A percentile compares a stretch with the other conserved stretches of the same genome.
phyloP scores from a whole-genome alignment of 2,329 filamentous ascomycete genomes.

The Coniochaeta pulveracea region DNA sequence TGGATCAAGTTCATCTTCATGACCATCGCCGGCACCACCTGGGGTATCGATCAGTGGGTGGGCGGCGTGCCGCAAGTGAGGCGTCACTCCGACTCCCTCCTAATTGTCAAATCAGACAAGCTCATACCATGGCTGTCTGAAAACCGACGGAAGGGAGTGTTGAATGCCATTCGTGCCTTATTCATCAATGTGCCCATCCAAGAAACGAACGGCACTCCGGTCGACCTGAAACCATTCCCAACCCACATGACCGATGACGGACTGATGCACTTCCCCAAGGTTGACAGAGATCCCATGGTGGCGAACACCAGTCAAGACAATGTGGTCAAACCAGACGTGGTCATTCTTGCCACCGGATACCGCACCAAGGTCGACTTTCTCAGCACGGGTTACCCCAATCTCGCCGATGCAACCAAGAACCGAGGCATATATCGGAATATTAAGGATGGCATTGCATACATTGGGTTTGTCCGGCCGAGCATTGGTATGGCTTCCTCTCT shows the following conservation, averaged over 20 bases:
- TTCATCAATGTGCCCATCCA: slow-evolving; percentile 18
- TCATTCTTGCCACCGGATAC: slow-evolving; percentile 26
- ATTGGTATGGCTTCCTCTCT: slow-evolving; percentile 18
- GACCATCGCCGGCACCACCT: slow-evolving; percentile 13
- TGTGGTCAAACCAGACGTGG: slow-evolving; percentile 21
- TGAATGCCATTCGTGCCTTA: slow-evolving; percentile 19
- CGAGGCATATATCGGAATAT: slow-evolving; percentile 37
- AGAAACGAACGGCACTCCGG: slow-evolving; percentile 14
- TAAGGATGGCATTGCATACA: slow-evolving; percentile 28
- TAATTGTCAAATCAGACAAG: slow-evolving; percentile 22
- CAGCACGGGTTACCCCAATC: slow-evolving; percentile 24
- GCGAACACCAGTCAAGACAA: slow-evolving; percentile 4
- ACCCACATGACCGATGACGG: slow-evolving; percentile 17
- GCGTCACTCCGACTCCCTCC: slow-evolving; percentile 17
- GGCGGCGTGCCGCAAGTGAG: slow-evolving; percentile 11
- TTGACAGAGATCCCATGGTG: slow-evolving; percentile 19
- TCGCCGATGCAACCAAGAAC: slow-evolving; percentile 33
- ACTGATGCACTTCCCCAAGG: slow-evolving; percentile 18
- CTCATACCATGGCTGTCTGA: slow-evolving; percentile 21
- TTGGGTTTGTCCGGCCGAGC: slow-evolving; percentile 34
- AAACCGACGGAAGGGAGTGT: slow-evolving; percentile 18
- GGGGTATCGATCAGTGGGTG: slow-evolving; percentile 15
- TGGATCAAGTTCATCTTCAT: slow-evolving; percentile 14
- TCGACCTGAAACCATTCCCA: slow-evolving; percentile 25
- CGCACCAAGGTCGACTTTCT: slow-evolving; percentile 25